phyloP scores from a whole-genome alignment of 148 eudicot species.

The Limonium bicolor region DNA sequence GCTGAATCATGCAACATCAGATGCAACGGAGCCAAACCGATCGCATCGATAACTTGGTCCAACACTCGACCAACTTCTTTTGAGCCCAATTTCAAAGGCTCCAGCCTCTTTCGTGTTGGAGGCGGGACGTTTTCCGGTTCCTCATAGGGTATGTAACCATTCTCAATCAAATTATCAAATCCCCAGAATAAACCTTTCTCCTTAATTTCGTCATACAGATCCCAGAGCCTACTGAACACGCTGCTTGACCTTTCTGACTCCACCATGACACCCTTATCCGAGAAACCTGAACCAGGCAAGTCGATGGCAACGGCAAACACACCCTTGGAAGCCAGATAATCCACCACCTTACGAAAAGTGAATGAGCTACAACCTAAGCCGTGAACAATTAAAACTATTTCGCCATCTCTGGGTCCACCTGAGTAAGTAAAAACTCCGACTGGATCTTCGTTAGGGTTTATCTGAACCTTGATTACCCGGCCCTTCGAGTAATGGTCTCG shows the following conservation, averaged over 20 bases:
- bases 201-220: conserved; percentile 49
- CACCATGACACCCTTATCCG: conserved; percentile 45
- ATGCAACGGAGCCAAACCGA: conserved; percentile 70
- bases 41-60: conserved; percentile 51
- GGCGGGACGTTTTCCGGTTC: conserved; percentile 22
- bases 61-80: conserved; percentile 64
- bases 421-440: conserved; percentile 56
- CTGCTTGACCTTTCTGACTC: conserved; percentile 30
- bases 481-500: conserved; percentile 56
- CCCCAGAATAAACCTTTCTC: conserved; percentile 94
- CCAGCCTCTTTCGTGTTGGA: conserved; percentile 21
- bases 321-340: conserved; percentile 34
- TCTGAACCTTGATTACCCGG: conserved; percentile 46
- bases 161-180: conserved; percentile 77
- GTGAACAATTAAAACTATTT: conserved; percentile 48
- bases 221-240: conserved; percentile 36
- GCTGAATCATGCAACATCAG: conserved; percentile 87
- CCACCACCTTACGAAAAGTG: conserved; percentile 32
- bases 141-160: conserved; percentile 51
- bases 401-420: conserved; percentile 26
- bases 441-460: conserved; percentile 28
- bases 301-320: conserved; percentile 52
- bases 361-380: conserved; percentile 80
- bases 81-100: conserved; percentile 45
- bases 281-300: conserved; percentile 90